phyloP scores from a whole-genome alignment of 1,139 yeast species.

The Yamadazyma dendronema region DNA sequence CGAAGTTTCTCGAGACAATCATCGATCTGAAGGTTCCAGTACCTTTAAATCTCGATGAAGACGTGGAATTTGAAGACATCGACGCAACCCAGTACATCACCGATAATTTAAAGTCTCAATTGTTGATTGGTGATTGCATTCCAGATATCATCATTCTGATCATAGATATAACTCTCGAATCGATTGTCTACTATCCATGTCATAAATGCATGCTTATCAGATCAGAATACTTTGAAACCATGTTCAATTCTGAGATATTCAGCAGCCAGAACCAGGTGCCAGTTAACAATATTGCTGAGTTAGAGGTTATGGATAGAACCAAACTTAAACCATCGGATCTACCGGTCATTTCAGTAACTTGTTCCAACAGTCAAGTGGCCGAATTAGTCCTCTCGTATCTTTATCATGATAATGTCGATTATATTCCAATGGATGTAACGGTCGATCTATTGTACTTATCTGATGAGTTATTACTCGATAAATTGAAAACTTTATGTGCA shows the following conservation, averaged over 20 bases:
- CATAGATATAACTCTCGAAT: slow-evolving; percentile 26
- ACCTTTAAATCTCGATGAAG: slow-evolving; percentile 16
- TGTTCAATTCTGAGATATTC: slow-evolving; percentile 54
- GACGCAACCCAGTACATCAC: slow-evolving; percentile 20
- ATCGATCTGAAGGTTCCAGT: slow-evolving; percentile 23
- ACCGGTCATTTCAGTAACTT: slow-evolving; percentile 31
- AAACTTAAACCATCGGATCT: slow-evolving; percentile 20
- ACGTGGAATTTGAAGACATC: slow-evolving; percentile 33
- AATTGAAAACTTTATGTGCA: slow-evolving; percentile 66
- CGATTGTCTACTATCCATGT: slow-evolving; percentile 51
- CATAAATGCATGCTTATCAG: slow-evolving; percentile 61
- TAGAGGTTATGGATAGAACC: slow-evolving; percentile 23
- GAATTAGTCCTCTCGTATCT: slow-evolving; percentile 56
- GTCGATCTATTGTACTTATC: slow-evolving; percentile 60
- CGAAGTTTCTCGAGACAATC: slow-evolving; percentile 38
- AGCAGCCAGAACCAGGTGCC: slow-evolving; percentile 19
- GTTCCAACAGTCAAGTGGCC: slow-evolving; percentile 37
- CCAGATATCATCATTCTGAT: slow-evolving; percentile 53
- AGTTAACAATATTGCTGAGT: slow-evolving; percentile 3
- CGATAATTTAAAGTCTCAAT: slow-evolving; percentile 12
- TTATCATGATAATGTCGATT: slow-evolving; percentile 56
- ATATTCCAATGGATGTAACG: slow-evolving; percentile 48
- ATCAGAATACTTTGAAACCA: slow-evolving; percentile 62
- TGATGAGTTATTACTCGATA: slow-evolving; percentile 59
- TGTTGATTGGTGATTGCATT: slow-evolving; percentile 25